These are phyloP conservation scores for Puccinia hordei DNA, from an alignment of 1,284 basidiomycete species.

Conservation along the genomic window DNA sequence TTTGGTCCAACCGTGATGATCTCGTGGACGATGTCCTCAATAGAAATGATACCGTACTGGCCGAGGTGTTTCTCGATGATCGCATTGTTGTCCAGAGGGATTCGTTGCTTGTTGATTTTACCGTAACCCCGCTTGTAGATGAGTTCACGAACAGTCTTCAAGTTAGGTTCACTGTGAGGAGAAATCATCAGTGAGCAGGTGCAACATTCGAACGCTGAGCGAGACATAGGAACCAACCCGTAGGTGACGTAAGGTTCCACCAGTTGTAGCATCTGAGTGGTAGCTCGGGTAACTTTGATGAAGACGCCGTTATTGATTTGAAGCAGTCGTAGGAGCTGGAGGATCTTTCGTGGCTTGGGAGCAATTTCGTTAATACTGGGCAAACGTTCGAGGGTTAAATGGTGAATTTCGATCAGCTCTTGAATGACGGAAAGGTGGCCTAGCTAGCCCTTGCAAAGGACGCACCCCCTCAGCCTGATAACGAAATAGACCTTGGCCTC, in stretches of 20 bases:
- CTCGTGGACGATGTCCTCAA: conserved; percentile 98
- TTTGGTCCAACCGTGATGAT: conserved; percentile 93
- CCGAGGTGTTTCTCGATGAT: conserved; percentile 90
- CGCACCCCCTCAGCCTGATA: conserved; percentile 69
- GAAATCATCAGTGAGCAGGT: not conserved
- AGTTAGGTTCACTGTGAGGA: conserved; percentile 39
- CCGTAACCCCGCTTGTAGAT: conserved; percentile 99
- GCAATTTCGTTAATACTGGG: conserved; percentile 98
- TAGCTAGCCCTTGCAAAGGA: conserved; percentile 44
- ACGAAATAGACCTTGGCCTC: conserved; percentile 99
- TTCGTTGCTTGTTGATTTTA: conserved; percentile 96
- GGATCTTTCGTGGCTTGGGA: conserved; percentile 97
- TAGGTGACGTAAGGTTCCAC: conserved; percentile 97
- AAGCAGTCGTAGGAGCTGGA: conserved; percentile 95
- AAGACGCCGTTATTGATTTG: conserved; percentile 99
- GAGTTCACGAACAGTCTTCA: conserved; percentile 85
- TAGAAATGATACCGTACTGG: conserved; percentile 93
- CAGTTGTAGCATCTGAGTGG: conserved; percentile 95
- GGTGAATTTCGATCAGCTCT: conserved; percentile 51
- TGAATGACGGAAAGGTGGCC: conserved; percentile 52
- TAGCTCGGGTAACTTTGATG: conserved; percentile 94
- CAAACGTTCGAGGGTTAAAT: not conserved
- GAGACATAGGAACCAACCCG: conserved; percentile 62
- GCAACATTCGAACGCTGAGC: not conserved
- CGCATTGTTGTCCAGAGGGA: conserved; percentile 90